Evolutionary conservation across 2,329 filamentous ascomycete species (phyloP), one percentile per base, ranked within the genome.

Genomic region (Aspergillus pseudonomiae): DNA sequence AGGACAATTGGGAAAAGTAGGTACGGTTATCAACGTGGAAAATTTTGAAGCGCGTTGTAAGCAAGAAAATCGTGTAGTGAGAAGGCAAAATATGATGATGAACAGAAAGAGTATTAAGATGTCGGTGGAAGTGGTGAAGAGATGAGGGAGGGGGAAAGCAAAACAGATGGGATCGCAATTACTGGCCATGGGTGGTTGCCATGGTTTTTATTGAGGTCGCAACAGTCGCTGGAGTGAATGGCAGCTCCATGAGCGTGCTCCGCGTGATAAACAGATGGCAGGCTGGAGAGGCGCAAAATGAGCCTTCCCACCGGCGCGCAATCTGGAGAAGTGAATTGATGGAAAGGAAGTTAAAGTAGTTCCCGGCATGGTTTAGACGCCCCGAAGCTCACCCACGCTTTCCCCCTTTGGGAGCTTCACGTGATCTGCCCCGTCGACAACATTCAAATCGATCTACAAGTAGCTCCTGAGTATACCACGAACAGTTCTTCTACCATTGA

Each of bases 161-260:
- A 65, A 65, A 68, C 59, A 66, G 63, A 56, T 19, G 55, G 53
- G 45, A 34, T 56, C 46, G 41, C 45, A 63, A 48, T 65, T 60
- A 63, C 34, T 56, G 62, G 53, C 59, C 67, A 70, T 66, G 64
- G 57, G 61, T 53, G 41, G 36, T 57, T 62, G 56, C 59, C 64
- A 66, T 68, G 57, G 57, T 52, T 52, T 52, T 52, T 59, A 14
- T 48, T 58, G 48, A 57, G 46, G 45, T 65, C 61, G 61, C 65
- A 48, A 57, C 41, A 53, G 45, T 66, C 65, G 63, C 59, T 24
- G 48, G 12, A 60, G 34, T 55, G 43, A 56, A 56, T 50, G 45
- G 45, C 32, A 24, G 48, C 56, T 67, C 62, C 65, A 65, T 66
- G 64, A 58, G 58, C 48, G 62, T 41, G 21, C 32, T 46, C 21